Base-by-base conservation (phyloP, 2,329 filamentous ascomycete species). In the Kalmusia sp. region DNA sequence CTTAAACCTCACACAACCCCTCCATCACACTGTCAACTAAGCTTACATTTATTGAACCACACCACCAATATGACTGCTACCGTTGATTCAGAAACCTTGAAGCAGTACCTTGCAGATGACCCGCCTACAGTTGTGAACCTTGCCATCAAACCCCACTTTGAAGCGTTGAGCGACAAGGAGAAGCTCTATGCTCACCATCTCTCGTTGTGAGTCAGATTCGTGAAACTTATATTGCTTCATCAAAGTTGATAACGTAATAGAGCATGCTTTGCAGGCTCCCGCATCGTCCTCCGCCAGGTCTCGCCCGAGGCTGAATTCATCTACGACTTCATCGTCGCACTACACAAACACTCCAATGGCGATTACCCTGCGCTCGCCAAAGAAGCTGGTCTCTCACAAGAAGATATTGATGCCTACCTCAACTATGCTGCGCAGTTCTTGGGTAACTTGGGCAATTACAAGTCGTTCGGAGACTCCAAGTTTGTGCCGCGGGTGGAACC, bases 71-170 rank as follows among this genome's bases (percentile, higher is more conserved):
- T 69, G 67, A 34, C 65, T 48, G 54, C 62, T 35, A 64, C 64
- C 38, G 80, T 82, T 69, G 78, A 80, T 56, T 67, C 71, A 7
- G 69, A 76, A 31, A 72, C 72, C 6, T 72, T 80, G 35, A 78
- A 79, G 73, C 89, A 96, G 71, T 97, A 96, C 75, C 84, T 96
- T 56, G 93, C 95, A 40, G 95, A 99, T 76, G 88, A 89, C 59
- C 95, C 95, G 39, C 95, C 95, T 1, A 90, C 88, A 43, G 86
- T 97, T 51, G 93, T 97, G 54, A 87, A 88, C 41, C 85, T 99
- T 44, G 88, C 92, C 73, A 95, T 98, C 73, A 92, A 92, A 78
- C 90, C 92, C 71, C 93, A 98, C 77, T 99, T 98, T 67, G 89
- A 93, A 50, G 86, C 87, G 30, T 76, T 95, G 56, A 83, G 78